Conservation (phyloP, 352 stramenopile species). For the Phytophthora nicotianae region DNA sequence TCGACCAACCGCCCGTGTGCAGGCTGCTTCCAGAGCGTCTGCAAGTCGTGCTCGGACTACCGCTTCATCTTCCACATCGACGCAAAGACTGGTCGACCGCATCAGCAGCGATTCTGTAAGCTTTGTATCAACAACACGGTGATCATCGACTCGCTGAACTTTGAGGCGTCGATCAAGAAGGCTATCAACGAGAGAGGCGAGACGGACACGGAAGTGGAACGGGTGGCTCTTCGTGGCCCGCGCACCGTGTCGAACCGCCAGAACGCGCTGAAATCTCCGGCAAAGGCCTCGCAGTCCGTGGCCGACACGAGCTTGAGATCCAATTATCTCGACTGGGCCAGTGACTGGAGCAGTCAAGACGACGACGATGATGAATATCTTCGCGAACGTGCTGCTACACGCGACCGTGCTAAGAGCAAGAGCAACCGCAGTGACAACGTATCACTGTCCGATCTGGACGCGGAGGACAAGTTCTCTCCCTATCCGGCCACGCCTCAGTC, state of each 20-base stretch:
- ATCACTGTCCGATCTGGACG: slow-evolving; percentile 37
- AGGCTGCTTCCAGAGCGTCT: slow-evolving; percentile 54
- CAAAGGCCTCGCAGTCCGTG: slow-evolving; percentile 31
- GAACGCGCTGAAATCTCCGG: slow-evolving; percentile 24
- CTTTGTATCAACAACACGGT: slow-evolving; percentile 51
- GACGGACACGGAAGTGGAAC: slow-evolving; percentile 31
- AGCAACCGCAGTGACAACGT: slow-evolving; percentile 28
- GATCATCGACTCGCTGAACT: slow-evolving; percentile 34
- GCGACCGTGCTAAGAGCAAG: slow-evolving; percentile 23
- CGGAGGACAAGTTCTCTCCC: slow-evolving; percentile 43
- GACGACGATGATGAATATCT: slow-evolving; percentile 45
- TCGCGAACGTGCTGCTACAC: slow-evolving; percentile 18
- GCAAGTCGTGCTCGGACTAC: slow-evolving; percentile 52
- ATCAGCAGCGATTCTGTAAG: slow-evolving; percentile 52
- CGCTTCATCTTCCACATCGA: slow-evolving; percentile 54
- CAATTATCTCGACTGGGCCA: slow-evolving; percentile 44
- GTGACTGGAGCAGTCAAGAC: slow-evolving; percentile 46
- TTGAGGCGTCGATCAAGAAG: slow-evolving; percentile 39
- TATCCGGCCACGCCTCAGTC: slow-evolving; percentile 31
- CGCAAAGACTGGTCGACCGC: slow-evolving; percentile 37
- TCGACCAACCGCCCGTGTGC: slow-evolving; percentile 47
- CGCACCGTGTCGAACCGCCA: slow-evolving; percentile 20
- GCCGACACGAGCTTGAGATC: slow-evolving; percentile 36
- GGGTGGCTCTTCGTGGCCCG: slow-evolving; percentile 15
- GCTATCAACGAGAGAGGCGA: slow-evolving; percentile 14